Conservation (phyloP, 2,329 filamentous ascomycete genomes). For the Xylaria sp. region DNA sequence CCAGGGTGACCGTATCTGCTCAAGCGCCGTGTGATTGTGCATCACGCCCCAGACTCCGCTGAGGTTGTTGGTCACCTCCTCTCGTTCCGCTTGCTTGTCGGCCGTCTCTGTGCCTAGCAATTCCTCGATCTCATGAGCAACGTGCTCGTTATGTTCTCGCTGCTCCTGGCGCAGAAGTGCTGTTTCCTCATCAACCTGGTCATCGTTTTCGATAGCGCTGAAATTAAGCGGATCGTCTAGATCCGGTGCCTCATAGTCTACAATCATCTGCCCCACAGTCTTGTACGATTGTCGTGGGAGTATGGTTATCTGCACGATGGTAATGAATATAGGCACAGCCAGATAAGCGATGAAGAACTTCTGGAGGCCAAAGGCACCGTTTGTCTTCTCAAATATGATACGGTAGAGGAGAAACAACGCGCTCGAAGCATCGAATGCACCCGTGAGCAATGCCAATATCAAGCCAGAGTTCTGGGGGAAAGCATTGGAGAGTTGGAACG, state of each 20-base stretch:
- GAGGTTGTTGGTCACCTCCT: conserved; percentile 71
- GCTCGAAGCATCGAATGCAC: conserved; percentile 83
- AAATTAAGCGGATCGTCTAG: conserved; percentile 40
- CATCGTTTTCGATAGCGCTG: conserved; percentile 48
- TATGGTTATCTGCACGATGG: conserved; percentile 69
- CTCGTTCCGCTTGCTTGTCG: conserved; percentile 66
- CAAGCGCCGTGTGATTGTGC: conserved; percentile 70
- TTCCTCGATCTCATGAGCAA: conserved; percentile 73
- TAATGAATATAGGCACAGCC: conserved; percentile 69
- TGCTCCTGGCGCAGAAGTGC: conserved; percentile 62
- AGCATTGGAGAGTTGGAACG: conserved; percentile 83
- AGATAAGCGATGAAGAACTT: conserved; percentile 78
- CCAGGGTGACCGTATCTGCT: conserved; percentile 83
- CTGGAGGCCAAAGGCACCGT: conserved; percentile 62
- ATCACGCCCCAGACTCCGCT: conserved; percentile 88
- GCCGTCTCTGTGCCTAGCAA: conserved; percentile 70
- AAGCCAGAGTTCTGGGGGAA: conserved; percentile 78
- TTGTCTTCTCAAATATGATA: conserved; percentile 67
- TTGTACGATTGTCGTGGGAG: conserved; percentile 82
- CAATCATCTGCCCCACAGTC: conserved; percentile 81
- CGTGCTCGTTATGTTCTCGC: conserved; percentile 62
- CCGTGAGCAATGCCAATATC: conserved; percentile 80
- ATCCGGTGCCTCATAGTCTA: conserved; percentile 66
- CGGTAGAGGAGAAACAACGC: conserved; percentile 79
- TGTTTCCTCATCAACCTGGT: conserved; percentile 64